Evolutionary conservation across 2,329 filamentous ascomycete species (phyloP).

Genomic region (Xylariaceae sp.): DNA sequence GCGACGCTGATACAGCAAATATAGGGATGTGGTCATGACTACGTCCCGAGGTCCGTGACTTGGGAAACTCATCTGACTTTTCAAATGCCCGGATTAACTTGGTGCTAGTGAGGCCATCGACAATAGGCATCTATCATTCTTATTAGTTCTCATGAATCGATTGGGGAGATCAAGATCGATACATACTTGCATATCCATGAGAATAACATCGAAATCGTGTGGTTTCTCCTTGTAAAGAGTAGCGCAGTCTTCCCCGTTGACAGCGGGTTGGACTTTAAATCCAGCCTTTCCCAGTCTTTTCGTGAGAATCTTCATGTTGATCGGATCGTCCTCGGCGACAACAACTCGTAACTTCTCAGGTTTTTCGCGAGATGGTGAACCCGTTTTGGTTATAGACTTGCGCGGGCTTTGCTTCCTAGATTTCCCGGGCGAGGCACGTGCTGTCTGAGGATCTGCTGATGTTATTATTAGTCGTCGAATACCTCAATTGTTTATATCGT

Average conservation of each 20-base stretch:
- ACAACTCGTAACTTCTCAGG: conserved; percentile 54
- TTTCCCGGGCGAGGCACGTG: conserved; percentile 38
- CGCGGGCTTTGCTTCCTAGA: conserved; percentile 15
- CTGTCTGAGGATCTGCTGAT: conserved; percentile 29
- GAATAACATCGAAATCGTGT: conserved; percentile 64
- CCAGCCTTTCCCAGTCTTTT: conserved; percentile 74
- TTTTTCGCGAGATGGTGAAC: background rate
- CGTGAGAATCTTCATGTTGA: conserved; percentile 76
- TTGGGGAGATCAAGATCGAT: background rate
- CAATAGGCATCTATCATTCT: conserved; percentile 72
- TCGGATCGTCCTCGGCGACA: conserved; percentile 81
- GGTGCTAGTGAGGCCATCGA: conserved; percentile 75
- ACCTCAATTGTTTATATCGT: conserved; percentile 46
- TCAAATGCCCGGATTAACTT: conserved; percentile 78
- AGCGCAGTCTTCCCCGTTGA: conserved; percentile 83
- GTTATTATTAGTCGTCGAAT: conserved; percentile 26
- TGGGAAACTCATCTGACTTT: conserved; percentile 41
- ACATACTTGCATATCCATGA: conserved; percentile 90
- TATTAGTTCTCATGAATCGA: conserved; percentile 1
- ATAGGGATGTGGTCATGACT: conserved; percentile 67
- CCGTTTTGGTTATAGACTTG: conserved; percentile 3
- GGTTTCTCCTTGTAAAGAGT: conserved; percentile 60
- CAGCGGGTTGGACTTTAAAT: conserved; percentile 64
- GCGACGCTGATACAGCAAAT: conserved; percentile 80
- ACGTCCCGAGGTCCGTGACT: conserved; percentile 54